Base-by-base conservation (phyloP, 2,329 filamentous ascomycete species). In the Allantophomopsis cytisporea region DNA sequence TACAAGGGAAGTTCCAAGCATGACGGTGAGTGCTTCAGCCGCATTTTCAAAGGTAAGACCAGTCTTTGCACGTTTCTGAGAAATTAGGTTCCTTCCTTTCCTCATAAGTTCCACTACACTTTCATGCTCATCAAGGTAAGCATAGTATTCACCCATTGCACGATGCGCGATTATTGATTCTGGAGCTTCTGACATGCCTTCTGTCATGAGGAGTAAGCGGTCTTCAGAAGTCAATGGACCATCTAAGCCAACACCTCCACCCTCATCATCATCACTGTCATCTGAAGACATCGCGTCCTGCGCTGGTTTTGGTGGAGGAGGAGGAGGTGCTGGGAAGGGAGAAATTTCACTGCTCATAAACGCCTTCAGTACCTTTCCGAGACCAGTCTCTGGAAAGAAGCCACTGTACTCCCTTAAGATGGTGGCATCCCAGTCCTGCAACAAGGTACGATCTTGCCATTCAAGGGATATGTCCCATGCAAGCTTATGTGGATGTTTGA, bases 401-500 rank as follows among this genome's bases (percentile, higher is more conserved):
- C 69, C 65, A 45, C 85, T 81, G 54, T 89, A 98, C 47, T 87
- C 78, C 40, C 80, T 71, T 17, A 98, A 63, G n/a, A 89, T 65
- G 34, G 73, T 75, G 34, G 76, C 71, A 53, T 96, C 88, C 65
- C 86, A 82, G 18, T 85, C 74, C n/a, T 70, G 65, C 36, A 91
- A 71, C 36, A 74, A 73, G 49, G 83, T 77, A 33, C 76, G 65
- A 57, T 95, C 88, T 48, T 83, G 74, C 83, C 89, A 96, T 54
- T 96, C 85, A 42, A 98, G 68, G 21, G 83, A 73, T 44, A 95
- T 80, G 50, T 86, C 81, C 93, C 93, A 98, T 0, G 91, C 91
- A 13, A 93, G 68, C 46, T 80, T 76, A 60, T 81, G 94, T 0
- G 86, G 84, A 50, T 96, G 87, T 50, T 89, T 88, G 56, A 98